phyloP scores from a whole-genome alignment of 768 basidiomycete species.

The Russula earlei region DNA sequence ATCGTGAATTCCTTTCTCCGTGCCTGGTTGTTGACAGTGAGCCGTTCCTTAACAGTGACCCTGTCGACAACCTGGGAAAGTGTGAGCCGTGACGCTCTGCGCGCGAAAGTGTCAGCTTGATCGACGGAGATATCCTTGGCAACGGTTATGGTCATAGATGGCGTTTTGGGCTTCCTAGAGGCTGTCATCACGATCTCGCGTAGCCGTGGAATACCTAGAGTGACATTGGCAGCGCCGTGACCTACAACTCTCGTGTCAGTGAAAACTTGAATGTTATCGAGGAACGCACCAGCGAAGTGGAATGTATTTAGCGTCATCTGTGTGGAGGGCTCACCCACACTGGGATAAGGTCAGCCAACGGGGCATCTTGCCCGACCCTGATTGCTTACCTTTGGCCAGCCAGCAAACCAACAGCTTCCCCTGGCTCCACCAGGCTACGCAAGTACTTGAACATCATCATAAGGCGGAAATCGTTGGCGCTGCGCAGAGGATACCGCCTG shows the following conservation, averaged over 20 bases:
- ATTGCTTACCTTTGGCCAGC: constrained; percentile 88
- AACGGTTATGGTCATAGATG: constrained; percentile 87
- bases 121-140: constrained; percentile 40
- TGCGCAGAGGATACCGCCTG: constrained; percentile 39
- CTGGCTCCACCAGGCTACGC: constrained; percentile 89
- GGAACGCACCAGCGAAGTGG: constrained; percentile 83
- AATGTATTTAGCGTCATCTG: constrained; percentile 99
- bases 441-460: constrained; percentile 92
- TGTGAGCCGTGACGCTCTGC: constrained; percentile 74
- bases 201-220: constrained; percentile 95
- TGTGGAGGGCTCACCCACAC: constrained; percentile 97
- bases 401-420: constrained; percentile 94
- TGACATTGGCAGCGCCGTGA: constrained; percentile 98
- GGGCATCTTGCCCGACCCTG: neutral
- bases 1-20: constrained; percentile 77
- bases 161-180: constrained; percentile 90
- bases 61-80: constrained; percentile 83
- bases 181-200: constrained; percentile 99
- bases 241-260: constrained; percentile 37
- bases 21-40: constrained; percentile 54
- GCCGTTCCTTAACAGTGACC: constrained; percentile 70
- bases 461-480: constrained; percentile 54
- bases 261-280: neutral
- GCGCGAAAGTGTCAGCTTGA: constrained; percentile 74
- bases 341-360: constrained; percentile 26